Evolutionary conservation across 2,329 filamentous ascomycete species (phyloP), one percentile per base, ranked within the genome.

Genomic region (Aaosphaeria pasadenensis): DNA sequence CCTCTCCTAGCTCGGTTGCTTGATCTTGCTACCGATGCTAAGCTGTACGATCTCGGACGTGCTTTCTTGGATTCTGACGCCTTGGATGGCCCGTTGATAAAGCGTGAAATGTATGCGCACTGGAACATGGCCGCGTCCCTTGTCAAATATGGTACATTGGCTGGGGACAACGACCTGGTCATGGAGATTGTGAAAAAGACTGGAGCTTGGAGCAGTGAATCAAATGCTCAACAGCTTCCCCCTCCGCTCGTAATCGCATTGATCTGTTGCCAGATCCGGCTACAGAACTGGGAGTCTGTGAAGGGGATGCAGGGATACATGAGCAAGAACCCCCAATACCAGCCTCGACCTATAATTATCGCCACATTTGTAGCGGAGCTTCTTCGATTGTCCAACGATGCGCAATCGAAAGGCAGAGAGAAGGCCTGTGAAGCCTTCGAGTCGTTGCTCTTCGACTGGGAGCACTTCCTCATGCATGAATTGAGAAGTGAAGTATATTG

Each of bases 81-180:
- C 52, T 53, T 79, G 11, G 79, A 83, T 54, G 79, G 78, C 0
- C 78, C 80, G n/a, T 51, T 78, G 3, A 79, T 84, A 28, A 64
- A 73, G 24, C 55, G 60, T 9, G 57, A 60, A 17, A 53, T 74
- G 29, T 83, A 81, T 54, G 58, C 58, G 3, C 66, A 80, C 51
- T 73, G 73, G 30, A 66, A 67, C 42, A 66, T 85, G 28, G 72
- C 76, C 3, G 75, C 80, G 9, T 74, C 79, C 1, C 66, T 85
- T 30, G 70, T 83, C 32, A 74, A 77, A 13, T 83, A 81, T 55
- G 81, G 80, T 5, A 69, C 74, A 7, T 73, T 75, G 13, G 76
- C 77, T 7, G 66, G 73, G 36, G 75, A 83, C 50, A 62, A 69
- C 11, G 56, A 64, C 1, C 53, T 70, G 6, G 63, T 70, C 5